Base-by-base conservation (phyloP, 257 asterid genomes). In the Solanum phureja region DNA sequence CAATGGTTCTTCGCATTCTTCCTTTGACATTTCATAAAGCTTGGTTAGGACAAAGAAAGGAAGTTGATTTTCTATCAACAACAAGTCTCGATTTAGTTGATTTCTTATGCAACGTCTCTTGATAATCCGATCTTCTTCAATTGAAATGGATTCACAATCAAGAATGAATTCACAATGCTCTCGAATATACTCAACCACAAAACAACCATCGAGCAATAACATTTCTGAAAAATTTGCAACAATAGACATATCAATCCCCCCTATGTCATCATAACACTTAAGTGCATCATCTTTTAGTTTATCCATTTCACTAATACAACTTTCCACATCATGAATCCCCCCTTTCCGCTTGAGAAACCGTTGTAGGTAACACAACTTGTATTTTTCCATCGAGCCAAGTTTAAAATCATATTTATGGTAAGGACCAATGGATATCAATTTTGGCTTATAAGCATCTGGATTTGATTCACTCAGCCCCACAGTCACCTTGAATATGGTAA, bases 151-250 rank as follows among this genome's bases (percentile, higher is more conserved):
- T 29, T 29, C 31, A 29, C 31, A 29, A 29, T 29, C 31, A 29
- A 29, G 31, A 29, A 29, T 29, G 31, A 29, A 29, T 29, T 29
- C 31, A 29, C 31, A 29, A 29, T 29, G 31, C 73, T 86, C 42
- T 13, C 81, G 56, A 24, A 89, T n/a, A 4, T 76, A 85, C 73
- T 89, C 90, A 12, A 89, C 71, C 6, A 89, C 62, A 31, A 87
- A 89, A 38, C 88, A 87, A 34, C 90, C 88, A 76, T 89, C 90
- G 5, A 89, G 44, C 38, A 87, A 42, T 46, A 87, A 24, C 64
- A 87, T 87, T 27, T 87, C 85, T 11, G 40, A 27, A 27, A 27
- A 21, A 87, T 83, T 24, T 60, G 6, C 68, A 19, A 5, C 37
- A 35, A 35, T 35, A 27, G 31, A 29, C 31, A 29, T 29, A 29